Percentiles rank a stretch among this genome's conserved stretches.
These are phyloP conservation scores for Pythium brassicae DNA, from an alignment of 352 stramenopile species.

Conservation along the genomic window DNA sequence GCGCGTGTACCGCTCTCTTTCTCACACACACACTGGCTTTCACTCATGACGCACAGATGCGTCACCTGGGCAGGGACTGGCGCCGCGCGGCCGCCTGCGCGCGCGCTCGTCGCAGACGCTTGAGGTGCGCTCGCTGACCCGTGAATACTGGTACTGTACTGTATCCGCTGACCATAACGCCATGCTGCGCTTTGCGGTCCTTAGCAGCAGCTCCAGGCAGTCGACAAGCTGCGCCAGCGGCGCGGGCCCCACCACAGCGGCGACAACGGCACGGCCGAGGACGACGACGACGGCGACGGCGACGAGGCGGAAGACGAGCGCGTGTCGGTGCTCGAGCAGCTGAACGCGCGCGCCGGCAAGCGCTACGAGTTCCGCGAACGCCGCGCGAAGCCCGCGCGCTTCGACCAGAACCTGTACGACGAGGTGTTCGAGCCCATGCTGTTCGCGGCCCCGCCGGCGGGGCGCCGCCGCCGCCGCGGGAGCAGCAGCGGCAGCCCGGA, in stretches of 20 bases:
- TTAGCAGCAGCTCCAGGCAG: slow-evolving; percentile 9
- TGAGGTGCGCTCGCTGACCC: too few species aligned
- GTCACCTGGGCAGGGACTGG: slow-evolving; percentile 9
- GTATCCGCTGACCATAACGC: not conserved
- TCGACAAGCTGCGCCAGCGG: slow-evolving; percentile 19
- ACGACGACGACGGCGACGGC: slow-evolving; percentile 12
- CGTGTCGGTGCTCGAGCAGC: slow-evolving; percentile 9
- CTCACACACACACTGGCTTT: not conserved
- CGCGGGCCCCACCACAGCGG: slow-evolving; percentile 3
- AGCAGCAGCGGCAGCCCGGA: slow-evolving; percentile 1
- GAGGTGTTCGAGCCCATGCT: slow-evolving; percentile 48
- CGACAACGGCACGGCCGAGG: slow-evolving; percentile 9
- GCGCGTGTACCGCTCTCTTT: not conserved
- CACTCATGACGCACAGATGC: slow-evolving; percentile 9
- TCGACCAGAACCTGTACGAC: slow-evolving; percentile 65
- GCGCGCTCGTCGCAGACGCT: slow-evolving; percentile 15
- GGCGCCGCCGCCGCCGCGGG: not conserved
- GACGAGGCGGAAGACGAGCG: not conserved
- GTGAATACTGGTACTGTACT: too few species aligned
- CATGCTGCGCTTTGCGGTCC: not conserved
- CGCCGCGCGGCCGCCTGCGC: slow-evolving; percentile 16
- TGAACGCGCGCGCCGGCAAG: slow-evolving; percentile 2
- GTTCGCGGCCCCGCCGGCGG: slow-evolving; percentile 7
- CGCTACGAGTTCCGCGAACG: slow-evolving; percentile 58
- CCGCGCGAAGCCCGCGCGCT: slow-evolving; percentile 45